phyloP scores from a whole-genome alignment of 2,329 filamentous ascomycete genomes.

The Aspergillus oerlinghausenensis region DNA sequence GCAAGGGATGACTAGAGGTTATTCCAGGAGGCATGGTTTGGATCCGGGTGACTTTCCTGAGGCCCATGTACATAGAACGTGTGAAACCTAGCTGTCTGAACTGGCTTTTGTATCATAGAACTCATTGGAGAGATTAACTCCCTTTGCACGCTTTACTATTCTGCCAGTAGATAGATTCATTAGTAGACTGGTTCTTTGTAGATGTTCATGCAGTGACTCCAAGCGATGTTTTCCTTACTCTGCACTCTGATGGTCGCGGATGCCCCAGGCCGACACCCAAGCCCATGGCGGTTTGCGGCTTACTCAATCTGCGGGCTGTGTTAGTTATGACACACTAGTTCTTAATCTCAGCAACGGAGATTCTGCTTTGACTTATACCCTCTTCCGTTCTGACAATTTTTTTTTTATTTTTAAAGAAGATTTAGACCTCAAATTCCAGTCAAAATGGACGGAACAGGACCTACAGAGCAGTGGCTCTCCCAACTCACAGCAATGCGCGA shows the following conservation, averaged over 20 bases:
- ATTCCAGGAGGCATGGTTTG: not conserved
- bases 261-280: not conserved
- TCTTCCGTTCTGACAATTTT: not conserved
- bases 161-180: too few relatives aligned
- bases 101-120: too few relatives aligned
- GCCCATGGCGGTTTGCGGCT: not conserved
- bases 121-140: too few relatives aligned
- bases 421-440: not conserved
- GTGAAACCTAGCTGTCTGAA: too few relatives aligned
- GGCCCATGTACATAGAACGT: too few relatives aligned
- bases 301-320: not conserved
- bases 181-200: too few relatives aligned
- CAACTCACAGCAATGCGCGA: slow-evolving; percentile 83
- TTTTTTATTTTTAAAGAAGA: not conserved
- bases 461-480: slow-evolving; percentile 67
- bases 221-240: too few relatives aligned
- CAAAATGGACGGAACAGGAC: slow-evolving; percentile 13
- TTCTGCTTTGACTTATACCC: not conserved
- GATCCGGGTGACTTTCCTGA: not conserved
- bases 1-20: too few relatives aligned
- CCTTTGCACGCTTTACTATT: too few relatives aligned
- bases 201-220: too few relatives aligned
- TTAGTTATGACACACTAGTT: not conserved
- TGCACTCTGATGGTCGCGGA: not conserved
- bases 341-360: not conserved